A percentile compares a stretch with the other conserved stretches of the same genome.
These are phyloP conservation scores for Zasmidium angulare DNA, from an alignment of 2,329 filamentous ascomycete genomes.

Conservation along the genomic window DNA sequence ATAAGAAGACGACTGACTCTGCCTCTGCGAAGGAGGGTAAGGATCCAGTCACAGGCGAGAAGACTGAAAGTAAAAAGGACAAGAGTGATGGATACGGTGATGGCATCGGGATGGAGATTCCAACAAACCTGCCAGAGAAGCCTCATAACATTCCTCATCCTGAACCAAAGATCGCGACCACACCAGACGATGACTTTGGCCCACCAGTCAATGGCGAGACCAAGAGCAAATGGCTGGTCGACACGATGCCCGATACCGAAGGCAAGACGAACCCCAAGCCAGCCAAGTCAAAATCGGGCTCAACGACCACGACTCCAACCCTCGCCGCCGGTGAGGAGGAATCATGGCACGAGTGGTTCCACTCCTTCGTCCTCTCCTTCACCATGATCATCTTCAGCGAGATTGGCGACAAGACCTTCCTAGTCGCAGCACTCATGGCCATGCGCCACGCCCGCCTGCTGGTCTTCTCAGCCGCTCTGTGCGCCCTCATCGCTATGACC, in stretches of 20 bases:
- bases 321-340: slow-evolving; percentile 8
- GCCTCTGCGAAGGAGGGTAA: slow-evolving; percentile 37
- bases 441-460: slow-evolving; percentile 95
- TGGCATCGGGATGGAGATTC: slow-evolving; percentile 40
- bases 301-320: slow-evolving; percentile 26
- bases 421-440: slow-evolving; percentile 95
- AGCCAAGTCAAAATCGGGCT: slow-evolving; percentile 28
- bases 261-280: slow-evolving; percentile 33
- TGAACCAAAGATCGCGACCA: slow-evolving; percentile 50
- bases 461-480: slow-evolving; percentile 93
- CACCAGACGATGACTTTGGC: slow-evolving; percentile 19
- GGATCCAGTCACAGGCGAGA: slow-evolving; percentile 26
- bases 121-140: slow-evolving; percentile 70
- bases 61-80: slow-evolving; percentile 31
- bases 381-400: slow-evolving; percentile 98
- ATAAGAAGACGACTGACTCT: slow-evolving; percentile 31
- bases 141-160: slow-evolving; percentile 73
- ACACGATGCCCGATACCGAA: slow-evolving; percentile 42
- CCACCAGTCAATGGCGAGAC: slow-evolving; percentile 25
- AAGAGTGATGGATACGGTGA: slow-evolving; percentile 26
- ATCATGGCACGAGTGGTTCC: slow-evolving; percentile 49
- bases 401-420: slow-evolving; percentile 96
- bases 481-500: slow-evolving; percentile 87
- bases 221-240: slow-evolving; percentile 32
- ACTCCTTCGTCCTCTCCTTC: slow-evolving; percentile 88